Evolutionary conservation across 1,139 yeast species (phyloP), one percentile per base, ranked within the genome.

Genomic region (Sugiyamaella grinbergsii): DNA sequence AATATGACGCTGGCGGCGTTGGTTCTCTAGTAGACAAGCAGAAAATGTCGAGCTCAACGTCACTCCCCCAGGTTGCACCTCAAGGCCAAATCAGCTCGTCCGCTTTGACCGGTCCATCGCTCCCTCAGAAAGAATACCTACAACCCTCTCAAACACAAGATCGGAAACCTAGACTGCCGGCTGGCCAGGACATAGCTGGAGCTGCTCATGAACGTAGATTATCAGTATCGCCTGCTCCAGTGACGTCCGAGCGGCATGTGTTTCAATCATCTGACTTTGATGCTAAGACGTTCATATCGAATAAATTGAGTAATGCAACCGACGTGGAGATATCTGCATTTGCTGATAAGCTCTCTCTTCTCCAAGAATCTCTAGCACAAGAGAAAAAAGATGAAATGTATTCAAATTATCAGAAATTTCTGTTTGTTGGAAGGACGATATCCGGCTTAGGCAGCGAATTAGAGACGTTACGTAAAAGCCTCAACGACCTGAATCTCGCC

Each of bases 301-400:
- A 73, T 6, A 79, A 81, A 52, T 66, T 85, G 53, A 72, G 80
- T 13, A 80, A 80, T 51, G 90, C 91, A 0, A 79, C 85, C 2
- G 91, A 93, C 1, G 73, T 81, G 0, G 89, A 84, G 56, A 83
- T 89, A 40, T 89, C 86, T 58, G 81, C 79, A 53, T 87, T 84
- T 66, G 82, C 83, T 50, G 79, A 82, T 33, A 76, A 76, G 48
- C 73, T 89, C 55, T 62, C 72, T 3, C 71, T 75, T 39, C 76
- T 85, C 60, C 78, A 81, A 44, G 72, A 74, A 10, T 69, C 77
- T 49, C 78, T 85, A 31, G 77, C 78, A n/a, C 72, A 74, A 39
- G 89, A 85, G 55, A 81, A 88, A 53, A 84, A 84, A 62, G 72
- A 71, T 24, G 80, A 81, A 53, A 79, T 89, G 53, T 79, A 84